Percentiles rank a stretch among this genome's conserved stretches.
Evolutionary conservation across 2,329 filamentous ascomycete genomes (phyloP).

Genomic region (Alternaria brassicicola): DNA sequence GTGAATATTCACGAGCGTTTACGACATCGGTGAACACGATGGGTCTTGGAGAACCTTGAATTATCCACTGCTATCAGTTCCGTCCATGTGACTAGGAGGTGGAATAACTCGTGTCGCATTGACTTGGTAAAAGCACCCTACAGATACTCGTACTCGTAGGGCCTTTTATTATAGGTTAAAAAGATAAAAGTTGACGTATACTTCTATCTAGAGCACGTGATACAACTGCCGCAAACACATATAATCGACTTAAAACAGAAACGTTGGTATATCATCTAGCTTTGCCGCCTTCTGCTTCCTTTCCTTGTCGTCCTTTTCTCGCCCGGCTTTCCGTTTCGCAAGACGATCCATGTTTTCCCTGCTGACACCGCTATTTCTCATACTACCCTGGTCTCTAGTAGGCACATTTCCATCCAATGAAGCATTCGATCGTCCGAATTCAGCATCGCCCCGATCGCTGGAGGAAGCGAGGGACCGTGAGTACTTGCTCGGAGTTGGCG

Average conservation of each 20-base stretch:
- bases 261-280: slow-evolving; percentile 54
- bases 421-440: slow-evolving; percentile 7
- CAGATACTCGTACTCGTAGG: too few relatives aligned
- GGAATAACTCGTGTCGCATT: too few relatives aligned
- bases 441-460: background rate
- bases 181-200: background rate
- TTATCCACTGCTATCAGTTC: background rate
- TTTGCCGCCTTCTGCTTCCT: slow-evolving; percentile 31
- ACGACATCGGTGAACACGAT: background rate
- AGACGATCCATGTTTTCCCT: slow-evolving; percentile 37
- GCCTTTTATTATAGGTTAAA: background rate
- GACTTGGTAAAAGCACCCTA: too few relatives aligned
- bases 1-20: background rate
- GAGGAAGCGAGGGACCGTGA: background rate
- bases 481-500: background rate
- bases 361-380: background rate
- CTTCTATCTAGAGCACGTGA: too few relatives aligned
- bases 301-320: slow-evolving; percentile 33
- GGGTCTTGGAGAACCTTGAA: background rate
- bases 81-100: too few relatives aligned
- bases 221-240: background rate
- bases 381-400: background rate
- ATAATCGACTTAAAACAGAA: slow-evolving; percentile 47
- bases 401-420: slow-evolving; percentile 14
- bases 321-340: slow-evolving; percentile 40